Conservation (phyloP, 1,139 yeast species). For the Taphrina sp. region DNA sequence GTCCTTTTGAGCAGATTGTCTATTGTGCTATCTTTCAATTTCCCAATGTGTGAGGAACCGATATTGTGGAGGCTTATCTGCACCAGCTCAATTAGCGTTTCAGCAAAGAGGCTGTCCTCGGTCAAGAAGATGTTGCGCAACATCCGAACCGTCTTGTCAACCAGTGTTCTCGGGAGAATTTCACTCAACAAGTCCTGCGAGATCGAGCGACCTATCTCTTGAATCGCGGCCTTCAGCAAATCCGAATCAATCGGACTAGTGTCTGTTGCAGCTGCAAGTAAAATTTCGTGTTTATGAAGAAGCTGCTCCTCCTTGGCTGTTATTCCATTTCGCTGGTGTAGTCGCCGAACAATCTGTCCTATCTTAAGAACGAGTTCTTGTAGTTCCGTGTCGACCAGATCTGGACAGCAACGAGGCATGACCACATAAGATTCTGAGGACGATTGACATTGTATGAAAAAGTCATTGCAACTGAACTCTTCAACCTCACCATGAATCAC, state of each 20-base stretch:
- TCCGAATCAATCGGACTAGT: neutral
- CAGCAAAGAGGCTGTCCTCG: slow-evolving; percentile 2
- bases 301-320: no score
- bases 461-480: neutral
- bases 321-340: no score
- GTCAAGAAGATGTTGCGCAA: slow-evolving; percentile 1
- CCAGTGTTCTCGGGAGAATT: neutral
- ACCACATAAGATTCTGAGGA: neutral
- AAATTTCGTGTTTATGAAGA: no score
- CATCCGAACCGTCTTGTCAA: neutral
- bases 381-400: neutral
- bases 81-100: neutral
- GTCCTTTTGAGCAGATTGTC: no score
- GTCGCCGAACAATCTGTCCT: no score
- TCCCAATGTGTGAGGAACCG: slow-evolving; percentile 1
- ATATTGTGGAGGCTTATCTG: slow-evolving; percentile 4
- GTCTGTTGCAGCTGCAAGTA: no score
- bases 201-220: neutral
- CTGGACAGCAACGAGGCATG: slow-evolving; percentile 1
- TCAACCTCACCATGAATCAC: slow-evolving; percentile 1
- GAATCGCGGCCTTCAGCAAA: neutral
- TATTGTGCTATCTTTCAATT: slow-evolving; percentile 4
- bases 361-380: neutral
- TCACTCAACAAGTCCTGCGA: neutral
- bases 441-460: neutral